Percentiles rank a stretch among this genome's conserved stretches.
Conservation (phyloP, 139 green algal genomes). For the Micractinium conductrix region DNA sequence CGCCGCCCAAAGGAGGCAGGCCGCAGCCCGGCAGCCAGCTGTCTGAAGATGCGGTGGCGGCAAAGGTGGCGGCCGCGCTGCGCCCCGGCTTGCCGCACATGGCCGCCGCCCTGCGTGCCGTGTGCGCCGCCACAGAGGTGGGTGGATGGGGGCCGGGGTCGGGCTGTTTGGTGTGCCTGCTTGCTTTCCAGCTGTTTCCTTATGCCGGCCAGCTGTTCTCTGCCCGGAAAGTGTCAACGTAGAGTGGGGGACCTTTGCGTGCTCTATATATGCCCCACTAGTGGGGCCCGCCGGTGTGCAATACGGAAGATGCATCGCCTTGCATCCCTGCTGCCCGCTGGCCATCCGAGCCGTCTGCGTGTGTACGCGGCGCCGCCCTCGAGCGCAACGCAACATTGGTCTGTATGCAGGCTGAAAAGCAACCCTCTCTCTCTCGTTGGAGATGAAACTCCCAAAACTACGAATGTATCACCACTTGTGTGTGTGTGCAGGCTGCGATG, state of each 20-base stretch:
- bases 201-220: background rate
- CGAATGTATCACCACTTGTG: background rate
- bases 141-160: background rate
- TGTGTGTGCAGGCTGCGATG: background rate
- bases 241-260: background rate
- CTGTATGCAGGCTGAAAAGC: too few species aligned
- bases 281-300: background rate
- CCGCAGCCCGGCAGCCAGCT: background rate
- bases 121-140: background rate
- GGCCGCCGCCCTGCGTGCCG: slow-evolving; percentile 1
- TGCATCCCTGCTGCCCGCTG: too few species aligned
- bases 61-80: background rate
- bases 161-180: background rate
- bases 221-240: too few species aligned
- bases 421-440: too few species aligned
- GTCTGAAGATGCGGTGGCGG: background rate
- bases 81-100: background rate
- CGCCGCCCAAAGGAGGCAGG: background rate
- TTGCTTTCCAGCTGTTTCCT: background rate
- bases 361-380: too few species aligned
- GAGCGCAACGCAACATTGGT: too few species aligned
- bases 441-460: background rate
- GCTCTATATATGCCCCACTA: background rate
- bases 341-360: too few species aligned
- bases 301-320: too few species aligned